phyloP scores from a whole-genome alignment of 208 protist species.

The Endotrypanum monterogeii region DNA sequence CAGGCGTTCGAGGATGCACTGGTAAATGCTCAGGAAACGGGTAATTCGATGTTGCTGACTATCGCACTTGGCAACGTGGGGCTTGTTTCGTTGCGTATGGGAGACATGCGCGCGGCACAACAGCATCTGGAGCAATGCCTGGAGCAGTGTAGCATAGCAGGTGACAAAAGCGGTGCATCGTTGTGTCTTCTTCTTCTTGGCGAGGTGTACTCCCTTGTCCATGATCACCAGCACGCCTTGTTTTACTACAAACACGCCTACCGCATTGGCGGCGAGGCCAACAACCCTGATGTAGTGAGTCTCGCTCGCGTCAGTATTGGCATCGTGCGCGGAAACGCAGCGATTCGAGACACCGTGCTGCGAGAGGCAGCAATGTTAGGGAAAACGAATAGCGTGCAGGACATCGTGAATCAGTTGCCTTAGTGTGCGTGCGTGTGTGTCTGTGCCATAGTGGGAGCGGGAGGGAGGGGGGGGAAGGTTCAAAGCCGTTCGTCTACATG shows the following conservation, averaged over 20 bases:
- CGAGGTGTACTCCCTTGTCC: conserved; percentile 83
- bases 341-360: conserved; percentile 66
- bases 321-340: conserved; percentile 68
- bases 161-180: conserved; percentile 81
- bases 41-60: conserved; percentile 71
- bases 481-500: neutral
- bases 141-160: conserved; percentile 79
- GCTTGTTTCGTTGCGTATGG: conserved; percentile 66
- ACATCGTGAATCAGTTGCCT: conserved; percentile 60
- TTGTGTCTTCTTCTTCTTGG: conserved; percentile 87
- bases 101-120: conserved; percentile 81
- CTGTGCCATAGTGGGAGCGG: neutral
- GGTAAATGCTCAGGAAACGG: conserved; percentile 55
- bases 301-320: conserved; percentile 84
- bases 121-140: conserved; percentile 80
- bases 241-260: conserved; percentile 92
- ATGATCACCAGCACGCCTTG: conserved; percentile 83
- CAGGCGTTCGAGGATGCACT: conserved; percentile 80
- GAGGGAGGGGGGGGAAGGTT: neutral
- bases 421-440: conserved; percentile 24
- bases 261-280: conserved; percentile 79
- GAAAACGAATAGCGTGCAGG: conserved; percentile 50
- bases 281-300: conserved; percentile 66
- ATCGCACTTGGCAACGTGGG: conserved; percentile 86
- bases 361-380: conserved; percentile 65